Evolutionary conservation across 164 flowering plant genomes (phyloP).

Genomic region (Nymphaea colorata): DNA sequence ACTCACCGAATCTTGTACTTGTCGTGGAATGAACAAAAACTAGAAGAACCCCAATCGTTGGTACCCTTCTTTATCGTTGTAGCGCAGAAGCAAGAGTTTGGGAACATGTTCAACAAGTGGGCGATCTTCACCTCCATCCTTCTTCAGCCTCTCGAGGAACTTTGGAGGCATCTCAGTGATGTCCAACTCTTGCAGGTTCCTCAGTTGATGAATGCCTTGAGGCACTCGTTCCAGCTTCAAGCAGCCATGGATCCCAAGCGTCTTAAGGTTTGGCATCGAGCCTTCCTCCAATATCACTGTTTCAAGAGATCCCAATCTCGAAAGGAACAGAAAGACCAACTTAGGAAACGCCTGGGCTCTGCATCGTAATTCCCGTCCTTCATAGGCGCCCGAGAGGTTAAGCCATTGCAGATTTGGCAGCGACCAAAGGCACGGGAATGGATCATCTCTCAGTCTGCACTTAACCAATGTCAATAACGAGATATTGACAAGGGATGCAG

Average conservation of each 20-base stretch:
- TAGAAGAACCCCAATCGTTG: too few relatives aligned
- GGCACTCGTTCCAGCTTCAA: background rate
- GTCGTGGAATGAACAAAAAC: too few relatives aligned
- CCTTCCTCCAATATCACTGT: background rate
- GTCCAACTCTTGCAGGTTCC: background rate
- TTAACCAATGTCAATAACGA: background rate
- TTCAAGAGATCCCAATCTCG: background rate
- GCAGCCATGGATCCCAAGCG: background rate
- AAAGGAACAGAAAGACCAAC: background rate
- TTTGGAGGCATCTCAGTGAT: background rate
- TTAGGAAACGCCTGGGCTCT: background rate
- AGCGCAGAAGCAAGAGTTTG: too few relatives aligned
- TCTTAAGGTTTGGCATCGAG: background rate
- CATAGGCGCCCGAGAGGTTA: background rate
- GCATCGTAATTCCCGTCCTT: background rate
- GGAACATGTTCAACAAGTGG: too few relatives aligned
- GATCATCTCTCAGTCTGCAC: background rate
- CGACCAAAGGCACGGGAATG: background rate
- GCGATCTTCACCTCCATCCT: too few relatives aligned
- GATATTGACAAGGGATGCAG: background rate
- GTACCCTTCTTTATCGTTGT: too few relatives aligned
- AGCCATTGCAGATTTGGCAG: background rate
- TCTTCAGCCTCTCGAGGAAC: background rate
- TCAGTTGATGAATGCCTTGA: conserved; percentile 1
- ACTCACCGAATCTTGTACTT: too few relatives aligned